Evolutionary conservation across 257 asterid species (phyloP).

Genomic region (Solanum piurae): DNA sequence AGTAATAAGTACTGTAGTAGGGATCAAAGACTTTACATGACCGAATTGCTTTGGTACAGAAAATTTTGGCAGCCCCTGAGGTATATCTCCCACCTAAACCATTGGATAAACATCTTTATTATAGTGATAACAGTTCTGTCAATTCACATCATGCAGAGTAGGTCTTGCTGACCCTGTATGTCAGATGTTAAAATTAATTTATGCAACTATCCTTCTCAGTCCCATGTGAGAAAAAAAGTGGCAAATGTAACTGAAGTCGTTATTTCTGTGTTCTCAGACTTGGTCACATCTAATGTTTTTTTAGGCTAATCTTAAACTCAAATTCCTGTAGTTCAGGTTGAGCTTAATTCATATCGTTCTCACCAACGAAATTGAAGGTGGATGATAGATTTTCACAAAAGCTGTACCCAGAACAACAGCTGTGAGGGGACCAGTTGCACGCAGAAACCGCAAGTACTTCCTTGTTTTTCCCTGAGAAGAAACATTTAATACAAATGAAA

Average conservation of each 20-base stretch:
- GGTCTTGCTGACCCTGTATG: not conserved
- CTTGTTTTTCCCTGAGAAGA: constrained; percentile 60
- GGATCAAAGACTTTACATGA: constrained; percentile 56
- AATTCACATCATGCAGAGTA: not conserved
- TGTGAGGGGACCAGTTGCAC: constrained; percentile 97
- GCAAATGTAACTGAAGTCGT: not conserved
- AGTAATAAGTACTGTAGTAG: constrained; percentile 90
- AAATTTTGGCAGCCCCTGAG: constrained; percentile 91
- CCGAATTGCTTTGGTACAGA: constrained; percentile 80
- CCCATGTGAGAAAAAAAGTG: not conserved
- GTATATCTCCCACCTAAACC: constrained; percentile 88
- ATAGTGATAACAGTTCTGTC: not conserved
- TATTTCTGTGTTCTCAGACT: not conserved
- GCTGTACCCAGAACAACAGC: constrained; percentile 85
- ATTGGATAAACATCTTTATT: not conserved
- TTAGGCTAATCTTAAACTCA: not conserved
- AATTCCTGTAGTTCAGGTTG: not conserved
- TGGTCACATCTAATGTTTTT: not conserved
- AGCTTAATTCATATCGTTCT: constrained; percentile 25
- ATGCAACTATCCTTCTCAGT: not conserved
- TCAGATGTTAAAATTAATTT: not conserved
- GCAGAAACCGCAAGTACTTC: constrained; percentile 59
- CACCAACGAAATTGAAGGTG: constrained; percentile 88
- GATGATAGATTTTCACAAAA: constrained; percentile 60
- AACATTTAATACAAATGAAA: constrained; percentile 11